These are phyloP conservation scores for Penicillium occitanis DNA, from an alignment of 2,329 filamentous ascomycete species.

Conservation along the genomic window DNA sequence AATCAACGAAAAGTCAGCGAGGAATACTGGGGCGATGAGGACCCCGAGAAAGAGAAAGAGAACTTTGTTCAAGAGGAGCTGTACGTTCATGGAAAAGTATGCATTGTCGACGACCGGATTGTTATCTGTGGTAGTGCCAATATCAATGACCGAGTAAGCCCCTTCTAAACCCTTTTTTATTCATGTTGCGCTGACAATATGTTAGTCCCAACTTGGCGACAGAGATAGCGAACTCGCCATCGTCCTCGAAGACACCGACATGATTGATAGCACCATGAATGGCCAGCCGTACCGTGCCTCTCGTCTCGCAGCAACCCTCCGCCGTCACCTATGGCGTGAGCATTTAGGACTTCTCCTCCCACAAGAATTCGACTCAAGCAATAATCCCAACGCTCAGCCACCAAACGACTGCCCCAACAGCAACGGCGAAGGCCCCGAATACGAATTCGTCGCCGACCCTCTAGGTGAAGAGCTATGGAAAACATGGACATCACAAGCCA, in stretches of 20 bases:
- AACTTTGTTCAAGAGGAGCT: constrained; percentile 96
- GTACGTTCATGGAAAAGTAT: constrained; percentile 88
- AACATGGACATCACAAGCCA: constrained; percentile 72
- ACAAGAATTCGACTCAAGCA: constrained; percentile 65
- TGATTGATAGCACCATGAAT: constrained; percentile 71
- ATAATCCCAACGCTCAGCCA: constrained; percentile 72
- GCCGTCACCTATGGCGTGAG: constrained; percentile 85
- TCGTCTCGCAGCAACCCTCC: constrained; percentile 74
- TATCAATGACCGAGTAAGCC: constrained; percentile 60
- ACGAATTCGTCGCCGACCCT: constrained; percentile 62
- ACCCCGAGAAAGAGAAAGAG: constrained; percentile 72
- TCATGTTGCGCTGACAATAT: constrained; percentile 28
- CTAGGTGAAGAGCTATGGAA: constrained; percentile 66
- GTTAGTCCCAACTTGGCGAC: constrained; percentile 72
- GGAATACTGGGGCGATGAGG: constrained; percentile 75
- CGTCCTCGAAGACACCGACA: constrained; percentile 74
- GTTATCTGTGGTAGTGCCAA: constrained; percentile 79
- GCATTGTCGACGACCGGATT: constrained; percentile 74
- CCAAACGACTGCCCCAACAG: constrained; percentile 69
- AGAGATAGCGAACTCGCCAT: constrained; percentile 92
- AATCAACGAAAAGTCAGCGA: constrained; percentile 58
- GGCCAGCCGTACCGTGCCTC: constrained; percentile 70
- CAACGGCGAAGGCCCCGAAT: constrained; percentile 67
- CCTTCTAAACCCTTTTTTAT: not conserved
- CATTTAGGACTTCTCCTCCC: constrained; percentile 75